Evolutionary conservation across 2,329 filamentous ascomycete species (phyloP).

Genomic region (Fusarium dimerum): DNA sequence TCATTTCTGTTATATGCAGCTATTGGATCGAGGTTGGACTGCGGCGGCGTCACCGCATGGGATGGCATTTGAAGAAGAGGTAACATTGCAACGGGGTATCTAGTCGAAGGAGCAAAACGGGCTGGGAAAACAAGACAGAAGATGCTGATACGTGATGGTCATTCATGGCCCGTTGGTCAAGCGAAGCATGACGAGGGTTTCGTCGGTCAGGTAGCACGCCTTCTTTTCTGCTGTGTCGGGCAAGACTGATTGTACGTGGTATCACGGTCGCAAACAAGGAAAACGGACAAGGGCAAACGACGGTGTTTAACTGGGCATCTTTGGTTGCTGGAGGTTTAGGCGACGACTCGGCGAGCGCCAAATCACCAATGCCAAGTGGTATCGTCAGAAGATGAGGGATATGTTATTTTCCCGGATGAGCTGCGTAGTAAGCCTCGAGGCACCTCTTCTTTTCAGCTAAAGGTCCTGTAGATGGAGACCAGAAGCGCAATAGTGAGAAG

Average conservation of each 20-base stretch:
- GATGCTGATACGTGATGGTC: constrained; percentile 28
- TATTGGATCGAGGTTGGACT: constrained; percentile 41
- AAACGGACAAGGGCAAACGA: background rate
- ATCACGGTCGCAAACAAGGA: constrained; percentile 24
- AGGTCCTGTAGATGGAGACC: background rate
- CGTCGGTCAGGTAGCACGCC: background rate
- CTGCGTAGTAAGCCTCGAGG: background rate
- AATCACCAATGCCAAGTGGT: constrained; percentile 6
- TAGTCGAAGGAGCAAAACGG: constrained; percentile 23
- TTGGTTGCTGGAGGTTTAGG: constrained; percentile 29
- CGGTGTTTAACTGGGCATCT: constrained; percentile 36
- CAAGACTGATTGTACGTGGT: constrained; percentile 29
- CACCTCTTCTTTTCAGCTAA: too few relatives aligned
- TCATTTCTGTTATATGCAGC: constrained; percentile 22
- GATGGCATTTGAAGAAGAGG: constrained; percentile 54
- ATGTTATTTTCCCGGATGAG: background rate
- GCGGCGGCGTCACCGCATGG: constrained; percentile 47
- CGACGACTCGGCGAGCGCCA: constrained; percentile 27
- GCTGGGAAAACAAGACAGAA: constrained; percentile 30
- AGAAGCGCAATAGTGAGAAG: too few relatives aligned
- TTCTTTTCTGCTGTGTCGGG: constrained; percentile 7
- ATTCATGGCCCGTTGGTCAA: constrained; percentile 47
- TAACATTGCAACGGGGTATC: constrained; percentile 44
- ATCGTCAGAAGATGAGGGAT: background rate
- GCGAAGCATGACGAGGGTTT: constrained; percentile 34